Evolutionary conservation across 306 rosid species (phyloP), one percentile per base, ranked within the genome.

Genomic region (Benincasa hispida): DNA sequence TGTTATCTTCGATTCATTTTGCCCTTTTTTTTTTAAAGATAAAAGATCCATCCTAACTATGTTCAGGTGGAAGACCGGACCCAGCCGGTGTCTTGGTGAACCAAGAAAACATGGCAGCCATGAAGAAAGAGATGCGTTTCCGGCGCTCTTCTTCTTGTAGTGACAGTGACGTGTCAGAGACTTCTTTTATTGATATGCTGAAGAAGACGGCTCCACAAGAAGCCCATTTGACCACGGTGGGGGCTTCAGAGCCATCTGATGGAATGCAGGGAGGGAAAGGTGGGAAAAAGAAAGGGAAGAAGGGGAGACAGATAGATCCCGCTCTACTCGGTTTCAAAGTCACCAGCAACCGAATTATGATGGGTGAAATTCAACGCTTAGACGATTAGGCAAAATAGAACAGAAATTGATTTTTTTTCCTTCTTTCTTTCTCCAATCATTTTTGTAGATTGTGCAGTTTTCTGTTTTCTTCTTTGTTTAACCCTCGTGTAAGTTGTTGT

Each of bases 271-370:
- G 80, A 37, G 81, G 84, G 50, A 83, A 86, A 56, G 75, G 87
- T 39, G 87, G 87, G 72, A 88, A 83, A 79, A 88, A 72, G 89
- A 88, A 88, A 57, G 91, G 91, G 25, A 88, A 84, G 79, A 87
- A 88, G 72, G 87, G 86, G 77, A 80, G 83, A 80, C 91, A 85
- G 82, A 85, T 88, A 15, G 87, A 88, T 59, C 89, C 91, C 0
- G 83, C 91, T 5, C 87, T 88, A 45, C 91, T 88, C 9, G 91
- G 91, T 32, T 88, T 88, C 74, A 88, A 85, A 77, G 91, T 88
- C 22, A 81, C 87, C 35, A 88, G 89, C 79, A 88, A 78, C 24
- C 89, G 91, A n/a, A 87, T 87, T 15, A 84, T 83, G 87, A 88
- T 84, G 89, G 91, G 91, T 48, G 91, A 88, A 78, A 88, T 88